Evolutionary conservation across 164 flowering plant species (phyloP), one percentile per base, ranked within the genome.

Genomic region (Dillenia suffruticosa): DNA sequence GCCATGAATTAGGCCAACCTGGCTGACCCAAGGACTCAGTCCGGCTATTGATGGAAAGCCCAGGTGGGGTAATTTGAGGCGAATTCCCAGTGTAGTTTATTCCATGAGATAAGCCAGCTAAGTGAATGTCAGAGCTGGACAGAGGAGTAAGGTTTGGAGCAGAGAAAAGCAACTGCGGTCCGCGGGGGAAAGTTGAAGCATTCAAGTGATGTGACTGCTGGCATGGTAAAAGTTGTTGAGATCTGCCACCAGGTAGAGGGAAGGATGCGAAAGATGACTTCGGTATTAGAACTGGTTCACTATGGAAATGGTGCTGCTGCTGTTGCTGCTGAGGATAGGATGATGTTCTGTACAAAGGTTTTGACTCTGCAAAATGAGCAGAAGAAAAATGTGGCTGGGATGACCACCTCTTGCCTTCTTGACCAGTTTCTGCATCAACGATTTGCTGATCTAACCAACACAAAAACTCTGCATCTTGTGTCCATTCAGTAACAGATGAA

Each of bases 311-410:
- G 12, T 68, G 79, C 52, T 68, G 79, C 40, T 68, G 79, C 15
- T 52, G 68, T 46, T 77, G 82, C 14, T 68, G 79, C 46, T 77
- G 85, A 56, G 98, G 98, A 69, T 86, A 86, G 24, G 98, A 82
- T 9, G 98, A 81, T 56, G 98, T 79, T 77, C 98, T 88, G 79
- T 86, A 74, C 80, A 90, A 61, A 46, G 84, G 74, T 60, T 85
- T 82, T 55, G 83, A 49, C 46, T 86, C 92, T 10, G 65, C 47
- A 52, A 68, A 56, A 44, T 46, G 74, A 46, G 61, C 67, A 51
- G 84, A 71, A 47, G 81, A 67, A 56, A 70, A 46, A 51, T 79
- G 84, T 11, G 90, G 90, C 66, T 85, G 89, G 44, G 96, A 83
- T 15, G 90, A 83, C 96, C 96, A 89, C 66, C 87, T 72, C 58